These are phyloP conservation scores for Mortierella hygrophila DNA, from an alignment of 192 early-diverging fungal species.

Conservation along the genomic window DNA sequence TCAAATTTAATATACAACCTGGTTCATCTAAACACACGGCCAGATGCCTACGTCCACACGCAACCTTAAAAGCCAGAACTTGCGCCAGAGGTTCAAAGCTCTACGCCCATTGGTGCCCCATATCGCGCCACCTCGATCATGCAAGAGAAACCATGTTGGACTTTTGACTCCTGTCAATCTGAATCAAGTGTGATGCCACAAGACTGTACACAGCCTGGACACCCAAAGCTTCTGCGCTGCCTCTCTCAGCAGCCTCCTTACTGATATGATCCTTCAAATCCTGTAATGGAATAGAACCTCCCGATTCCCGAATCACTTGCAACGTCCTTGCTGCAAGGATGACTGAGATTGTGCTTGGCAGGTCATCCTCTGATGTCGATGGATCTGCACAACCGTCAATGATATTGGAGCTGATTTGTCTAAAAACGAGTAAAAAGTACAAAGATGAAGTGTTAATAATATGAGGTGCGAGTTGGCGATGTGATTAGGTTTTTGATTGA, in stretches of 20 bases:
- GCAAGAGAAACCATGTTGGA: slow-evolving; percentile 36
- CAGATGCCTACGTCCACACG: neutral
- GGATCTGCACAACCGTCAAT: slow-evolving; percentile 36
- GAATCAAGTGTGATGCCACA: slow-evolving; percentile 38
- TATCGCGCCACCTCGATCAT: neutral
- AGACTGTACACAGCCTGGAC: slow-evolving; percentile 43
- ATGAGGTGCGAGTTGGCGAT: neutral
- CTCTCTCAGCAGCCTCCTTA: slow-evolving; percentile 22
- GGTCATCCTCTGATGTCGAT: slow-evolving; percentile 27
- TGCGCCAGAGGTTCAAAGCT: no score
- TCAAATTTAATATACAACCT: neutral
- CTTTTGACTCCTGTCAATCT: slow-evolving; percentile 39
- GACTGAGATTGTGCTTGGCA: slow-evolving; percentile 12
- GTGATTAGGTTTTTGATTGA: no score
- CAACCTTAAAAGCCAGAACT: neutral
- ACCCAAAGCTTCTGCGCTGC: slow-evolving; percentile 10
- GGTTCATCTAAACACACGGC: neutral
- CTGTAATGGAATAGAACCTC: slow-evolving; percentile 19
- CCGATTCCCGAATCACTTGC: slow-evolving; percentile 21
- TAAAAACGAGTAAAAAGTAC: neutral
- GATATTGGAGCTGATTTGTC: slow-evolving; percentile 40
- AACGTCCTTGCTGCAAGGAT: slow-evolving; percentile 20
- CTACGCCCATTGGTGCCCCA: no score
- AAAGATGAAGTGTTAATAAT: neutral
- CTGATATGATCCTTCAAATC: slow-evolving; percentile 37